These are phyloP conservation scores for Pseudogymnoascus sp. DNA, from an alignment of 2,329 filamentous ascomycete genomes.

Conservation along the genomic window DNA sequence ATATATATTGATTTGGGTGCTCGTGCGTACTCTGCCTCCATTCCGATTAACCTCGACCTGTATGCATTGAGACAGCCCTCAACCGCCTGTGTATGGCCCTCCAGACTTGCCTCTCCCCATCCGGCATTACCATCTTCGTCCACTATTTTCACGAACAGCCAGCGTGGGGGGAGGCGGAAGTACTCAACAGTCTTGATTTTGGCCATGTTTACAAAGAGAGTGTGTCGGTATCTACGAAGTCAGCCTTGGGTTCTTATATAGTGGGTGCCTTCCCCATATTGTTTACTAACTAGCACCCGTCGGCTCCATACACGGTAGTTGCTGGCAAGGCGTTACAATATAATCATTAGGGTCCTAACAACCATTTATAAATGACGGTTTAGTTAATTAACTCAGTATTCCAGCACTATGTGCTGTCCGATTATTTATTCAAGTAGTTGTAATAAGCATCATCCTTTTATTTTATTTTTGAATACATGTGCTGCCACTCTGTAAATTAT, in stretches of 20 bases:
- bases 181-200: constrained; percentile 62
- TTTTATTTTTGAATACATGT: background rate
- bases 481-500: background rate
- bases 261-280: background rate
- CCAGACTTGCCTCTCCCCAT: constrained; percentile 68
- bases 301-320: background rate
- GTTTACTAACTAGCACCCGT: background rate
- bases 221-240: background rate
- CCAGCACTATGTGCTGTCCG: background rate
- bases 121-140: constrained; percentile 56
- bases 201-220: constrained; percentile 37
- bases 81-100: constrained; percentile 65
- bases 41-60: constrained; percentile 51
- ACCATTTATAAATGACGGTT: background rate
- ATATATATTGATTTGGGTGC: background rate
- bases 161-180: constrained; percentile 65
- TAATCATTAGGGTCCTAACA: background rate
- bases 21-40: constrained; percentile 57
- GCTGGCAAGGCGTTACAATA: background rate
- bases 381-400: background rate
- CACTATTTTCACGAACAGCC: constrained; percentile 70
- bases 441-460: background rate
- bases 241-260: background rate
- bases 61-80: constrained; percentile 66
- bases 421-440: background rate